Conservation (phyloP, 75 land plant genomes). For the Sequoiadendron giganteum region DNA sequence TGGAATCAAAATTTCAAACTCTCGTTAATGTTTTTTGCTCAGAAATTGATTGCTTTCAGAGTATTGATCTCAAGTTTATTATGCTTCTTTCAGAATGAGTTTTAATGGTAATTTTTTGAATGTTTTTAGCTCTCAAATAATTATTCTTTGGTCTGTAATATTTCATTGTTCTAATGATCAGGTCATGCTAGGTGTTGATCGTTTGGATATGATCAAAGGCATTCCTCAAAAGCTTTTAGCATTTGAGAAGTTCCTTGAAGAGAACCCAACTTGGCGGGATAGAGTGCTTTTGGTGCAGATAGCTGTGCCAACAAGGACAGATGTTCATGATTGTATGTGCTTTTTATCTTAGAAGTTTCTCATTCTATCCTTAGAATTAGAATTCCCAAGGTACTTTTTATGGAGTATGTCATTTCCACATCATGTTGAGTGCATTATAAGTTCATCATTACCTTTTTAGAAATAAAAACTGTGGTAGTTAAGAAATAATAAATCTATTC, state of each 20-base stretch:
- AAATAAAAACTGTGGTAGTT: not conserved
- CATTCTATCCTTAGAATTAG: not conserved
- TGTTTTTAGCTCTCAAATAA: not conserved
- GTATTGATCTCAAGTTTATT: not conserved
- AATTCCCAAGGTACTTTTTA: not conserved
- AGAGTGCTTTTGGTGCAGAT: slow-evolving; percentile 53
- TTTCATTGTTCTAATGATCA: slow-evolving; percentile 13
- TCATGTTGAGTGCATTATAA: not conserved
- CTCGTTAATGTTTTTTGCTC: not conserved
- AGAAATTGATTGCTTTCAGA: not conserved
- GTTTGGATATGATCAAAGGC: slow-evolving; percentile 56
- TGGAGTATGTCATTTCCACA: not conserved
- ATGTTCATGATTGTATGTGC: slow-evolving; percentile 49
- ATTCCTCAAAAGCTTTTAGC: slow-evolving; percentile 58
- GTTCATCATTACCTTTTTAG: not conserved
- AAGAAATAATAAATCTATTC: not conserved
- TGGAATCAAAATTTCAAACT: not conserved
- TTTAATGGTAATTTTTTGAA: not conserved
- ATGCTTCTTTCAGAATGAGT: not conserved
- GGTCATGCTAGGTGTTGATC: slow-evolving; percentile 60
- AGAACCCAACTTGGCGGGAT: slow-evolving; percentile 52
- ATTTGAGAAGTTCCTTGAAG: slow-evolving; percentile 59
- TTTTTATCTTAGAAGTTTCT: not conserved
- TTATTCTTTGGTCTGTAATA: not conserved
- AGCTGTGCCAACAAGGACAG: slow-evolving; percentile 60